These are phyloP conservation scores for Quaeritorhiza haematococci DNA, from an alignment of 371 early-diverging fungal species.

Conservation along the genomic window DNA sequence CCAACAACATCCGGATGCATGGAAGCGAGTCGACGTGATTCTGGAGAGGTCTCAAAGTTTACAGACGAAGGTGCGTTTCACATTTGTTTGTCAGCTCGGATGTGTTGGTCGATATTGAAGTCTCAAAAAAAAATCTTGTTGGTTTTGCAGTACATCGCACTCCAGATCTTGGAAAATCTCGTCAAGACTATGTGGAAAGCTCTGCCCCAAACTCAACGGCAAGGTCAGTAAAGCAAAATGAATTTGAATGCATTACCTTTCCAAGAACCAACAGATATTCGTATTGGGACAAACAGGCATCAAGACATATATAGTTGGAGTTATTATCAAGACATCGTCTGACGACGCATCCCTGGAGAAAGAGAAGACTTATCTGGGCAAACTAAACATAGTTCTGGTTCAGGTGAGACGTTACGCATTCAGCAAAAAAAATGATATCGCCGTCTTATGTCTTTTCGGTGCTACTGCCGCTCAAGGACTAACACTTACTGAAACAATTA, in stretches of 20 bases:
- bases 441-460: no score
- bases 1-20: constrained; percentile 94
- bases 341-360: constrained; percentile 66
- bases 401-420: constrained; percentile 64
- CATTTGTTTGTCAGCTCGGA: neutral
- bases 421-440: neutral
- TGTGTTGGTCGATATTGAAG: neutral
- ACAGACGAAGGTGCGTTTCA: constrained; percentile 77
- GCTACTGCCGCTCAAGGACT: constrained; percentile 1
- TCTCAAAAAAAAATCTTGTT: neutral
- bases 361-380: constrained; percentile 75
- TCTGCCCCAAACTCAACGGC: constrained; percentile 82
- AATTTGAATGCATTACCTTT: constrained; percentile 4
- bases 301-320: constrained; percentile 85
- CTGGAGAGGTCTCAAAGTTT: constrained; percentile 75
- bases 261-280: neutral
- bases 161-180: constrained; percentile 93
- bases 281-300: no score
- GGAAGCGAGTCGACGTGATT: constrained; percentile 94
- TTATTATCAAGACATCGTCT: constrained; percentile 84
- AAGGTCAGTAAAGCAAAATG: constrained; percentile 74
- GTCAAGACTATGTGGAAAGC: constrained; percentile 97
- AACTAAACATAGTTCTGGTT: constrained; percentile 91
- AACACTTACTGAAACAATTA: constrained; percentile 9
- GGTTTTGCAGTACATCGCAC: constrained; percentile 79